Conservation (phyloP, 345 rosid genomes). For the Excoecaria agallocha region DNA sequence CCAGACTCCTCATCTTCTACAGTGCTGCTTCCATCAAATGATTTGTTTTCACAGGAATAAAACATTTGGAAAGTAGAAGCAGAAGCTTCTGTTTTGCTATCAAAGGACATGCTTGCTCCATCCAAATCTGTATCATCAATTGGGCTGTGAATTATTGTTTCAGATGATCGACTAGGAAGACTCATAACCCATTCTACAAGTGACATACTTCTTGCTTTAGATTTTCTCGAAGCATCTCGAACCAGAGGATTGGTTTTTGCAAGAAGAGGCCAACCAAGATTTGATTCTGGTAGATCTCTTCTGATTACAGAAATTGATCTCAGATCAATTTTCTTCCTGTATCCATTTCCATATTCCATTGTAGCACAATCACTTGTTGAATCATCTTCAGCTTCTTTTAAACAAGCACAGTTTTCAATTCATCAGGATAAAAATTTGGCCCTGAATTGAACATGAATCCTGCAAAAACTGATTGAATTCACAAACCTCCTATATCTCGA, state of each 20-base stretch:
- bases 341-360: neutral
- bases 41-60: constrained; percentile 7
- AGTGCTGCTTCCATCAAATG: neutral
- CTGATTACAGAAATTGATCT: constrained; percentile 31
- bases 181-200: constrained; percentile 14
- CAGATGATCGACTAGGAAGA: constrained; percentile 9
- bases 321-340: constrained; percentile 1
- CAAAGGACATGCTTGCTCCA: neutral
- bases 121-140: constrained; percentile 8
- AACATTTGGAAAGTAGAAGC: neutral
- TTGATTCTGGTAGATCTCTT: constrained; percentile 34
- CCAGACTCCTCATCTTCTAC: neutral
- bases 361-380: constrained; percentile 8
- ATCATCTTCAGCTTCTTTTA: constrained; percentile 13
- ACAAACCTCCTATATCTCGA: constrained; percentile 28
- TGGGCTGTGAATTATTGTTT: constrained; percentile 4
- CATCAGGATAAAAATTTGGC: neutral
- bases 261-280: constrained; percentile 48
- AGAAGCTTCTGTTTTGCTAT: neutral
- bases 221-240: constrained; percentile 12
- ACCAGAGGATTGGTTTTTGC: constrained; percentile 5
- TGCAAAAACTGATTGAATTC: constrained; percentile 10
- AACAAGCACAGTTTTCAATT: constrained; percentile 10
- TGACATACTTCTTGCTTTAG: constrained; percentile 22
- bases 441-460: constrained; percentile 21